Evolutionary conservation across 2,329 filamentous ascomycete species (phyloP).

Genomic region (Penicillium sp.): DNA sequence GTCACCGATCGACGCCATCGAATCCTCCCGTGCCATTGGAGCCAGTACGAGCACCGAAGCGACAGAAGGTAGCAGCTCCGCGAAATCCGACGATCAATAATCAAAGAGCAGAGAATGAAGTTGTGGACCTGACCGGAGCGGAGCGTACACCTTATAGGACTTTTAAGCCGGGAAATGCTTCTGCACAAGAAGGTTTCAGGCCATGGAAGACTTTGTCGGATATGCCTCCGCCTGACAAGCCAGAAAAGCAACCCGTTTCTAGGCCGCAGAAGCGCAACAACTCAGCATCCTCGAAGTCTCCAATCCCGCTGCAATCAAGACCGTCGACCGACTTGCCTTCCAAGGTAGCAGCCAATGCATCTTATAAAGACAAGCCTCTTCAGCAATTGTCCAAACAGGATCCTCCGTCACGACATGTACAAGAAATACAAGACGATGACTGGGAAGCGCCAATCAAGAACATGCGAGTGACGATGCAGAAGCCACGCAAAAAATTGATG

Average conservation of each 20-base stretch:
- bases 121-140: constrained; percentile 23
- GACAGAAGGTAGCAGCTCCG: constrained; percentile 22
- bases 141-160: background rate
- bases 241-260: no score
- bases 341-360: no score
- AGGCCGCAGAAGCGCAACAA: no score
- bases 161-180: background rate
- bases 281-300: no score
- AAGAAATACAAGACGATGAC: no score
- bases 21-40: constrained; percentile 12
- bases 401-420: background rate
- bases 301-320: no score
- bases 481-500: constrained; percentile 42
- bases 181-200: background rate
- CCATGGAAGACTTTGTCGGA: background rate
- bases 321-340: no score
- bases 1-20: constrained; percentile 9
- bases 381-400: background rate
- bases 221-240: no score
- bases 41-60: constrained; percentile 32
- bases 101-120: constrained; percentile 2
- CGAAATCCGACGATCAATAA: background rate
- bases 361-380: no score
- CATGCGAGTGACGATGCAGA: constrained; percentile 31
- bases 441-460: constrained; percentile 15